Conservation (phyloP, 2,329 filamentous ascomycete species). For the Stemphylium vesicarium region DNA sequence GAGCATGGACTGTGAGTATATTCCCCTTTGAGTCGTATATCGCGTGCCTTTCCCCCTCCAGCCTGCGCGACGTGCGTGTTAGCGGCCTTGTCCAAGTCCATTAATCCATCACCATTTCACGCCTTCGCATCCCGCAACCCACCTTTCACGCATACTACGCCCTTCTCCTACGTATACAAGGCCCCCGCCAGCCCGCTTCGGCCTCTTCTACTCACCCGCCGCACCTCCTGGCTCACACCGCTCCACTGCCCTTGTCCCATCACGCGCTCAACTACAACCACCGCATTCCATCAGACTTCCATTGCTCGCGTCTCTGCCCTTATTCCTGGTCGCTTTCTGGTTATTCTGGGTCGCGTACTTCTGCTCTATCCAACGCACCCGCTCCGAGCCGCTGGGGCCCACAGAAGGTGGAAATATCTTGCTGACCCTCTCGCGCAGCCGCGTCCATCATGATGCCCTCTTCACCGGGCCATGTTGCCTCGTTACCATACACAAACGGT, state of each 20-base stretch:
- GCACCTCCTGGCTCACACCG: constrained; percentile 28
- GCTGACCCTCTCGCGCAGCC: constrained; percentile 58
- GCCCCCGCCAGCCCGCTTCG: constrained; percentile 20
- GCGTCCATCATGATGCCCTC: constrained; percentile 68
- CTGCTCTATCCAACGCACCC: constrained; percentile 45
- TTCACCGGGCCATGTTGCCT: constrained; percentile 67
- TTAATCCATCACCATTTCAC: constrained; percentile 44
- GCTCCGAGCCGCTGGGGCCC: constrained; percentile 42
- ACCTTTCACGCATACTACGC: constrained; percentile 22
- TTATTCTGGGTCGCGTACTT: constrained; percentile 53
- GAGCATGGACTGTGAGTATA: constrained; percentile 66
- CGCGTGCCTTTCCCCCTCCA: constrained; percentile 22
- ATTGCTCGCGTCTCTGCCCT: constrained; percentile 35
- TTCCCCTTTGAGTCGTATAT: constrained; percentile 43
- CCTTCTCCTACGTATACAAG: constrained; percentile 18
- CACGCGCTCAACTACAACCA: constrained; percentile 42
- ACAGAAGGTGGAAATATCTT: constrained; percentile 41
- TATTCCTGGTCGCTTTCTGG: constrained; percentile 41
- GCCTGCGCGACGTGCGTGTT: constrained; percentile 24
- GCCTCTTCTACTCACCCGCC: constrained; percentile 20
- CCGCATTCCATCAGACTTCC: constrained; percentile 50
- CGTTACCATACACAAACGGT: constrained; percentile 71
- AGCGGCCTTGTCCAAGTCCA: constrained; percentile 41
- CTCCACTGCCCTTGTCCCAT: constrained; percentile 34
- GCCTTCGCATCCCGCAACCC: constrained; percentile 38